Base-by-base conservation (phyloP, 83 land plant species). In the Picea mariana region DNA sequence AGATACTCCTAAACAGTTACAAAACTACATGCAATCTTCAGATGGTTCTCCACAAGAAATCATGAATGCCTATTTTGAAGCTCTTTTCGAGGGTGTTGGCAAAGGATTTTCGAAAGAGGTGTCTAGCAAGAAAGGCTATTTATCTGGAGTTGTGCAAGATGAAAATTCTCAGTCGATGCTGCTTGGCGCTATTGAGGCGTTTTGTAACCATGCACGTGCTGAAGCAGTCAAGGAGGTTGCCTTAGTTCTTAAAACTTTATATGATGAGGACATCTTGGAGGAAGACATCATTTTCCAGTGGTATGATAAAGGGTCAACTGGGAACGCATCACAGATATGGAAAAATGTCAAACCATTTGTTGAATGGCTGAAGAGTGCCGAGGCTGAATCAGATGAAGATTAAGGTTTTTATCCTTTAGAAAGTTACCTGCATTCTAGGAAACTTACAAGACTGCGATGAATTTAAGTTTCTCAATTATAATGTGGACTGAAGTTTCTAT, bases 361-460 rank as follows among this genome's bases (percentile, higher is more conserved):
- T n/a, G 95, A 95, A 40, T 97, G 99, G 99, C 95, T 97, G 59
- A 96, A 91, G 81, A 92, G 75, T 84, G 99, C 98, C 0, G 99
- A 97, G 86, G 91, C 99, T 9, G 99, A 95, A 71, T 80, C 93
- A 0, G 99, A 95, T 55, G 96, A 92, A 24, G 98, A 95, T 58
- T 88, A 83, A 55, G 49, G 13, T 55, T 13, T 55, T 55, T 55
- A 55, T 55, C 59, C 59, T 55, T 2, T 55, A 2, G 16, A 55
- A 2, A 55, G 59, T 55, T 55, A 55, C 13, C 13, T 11, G 58
- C 58, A 11, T 52, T 52, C 58, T 52, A 52, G 58, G 58, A 52
- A 52, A 3, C 13, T 52, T 9, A 49, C 3, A 52, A 11, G 12
- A 55, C 15, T 55, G 59, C 59, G 15, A 55, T 12, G 59, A 12